These are phyloP conservation scores for Pelargonium nanum DNA, from an alignment of 345 rosid genomes.

Conservation along the genomic window DNA sequence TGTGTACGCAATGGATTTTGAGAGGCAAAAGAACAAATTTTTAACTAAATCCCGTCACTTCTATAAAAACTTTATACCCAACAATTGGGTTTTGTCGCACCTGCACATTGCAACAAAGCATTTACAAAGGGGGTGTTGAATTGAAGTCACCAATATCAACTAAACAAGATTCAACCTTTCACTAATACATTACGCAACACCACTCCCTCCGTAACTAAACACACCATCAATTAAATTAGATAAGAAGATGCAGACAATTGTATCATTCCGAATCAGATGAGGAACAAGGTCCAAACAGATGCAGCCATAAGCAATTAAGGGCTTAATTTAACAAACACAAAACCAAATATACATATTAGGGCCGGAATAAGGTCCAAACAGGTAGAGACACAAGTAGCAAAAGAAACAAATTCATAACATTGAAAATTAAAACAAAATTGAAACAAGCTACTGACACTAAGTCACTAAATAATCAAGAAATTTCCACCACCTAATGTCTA, in stretches of 20 bases:
- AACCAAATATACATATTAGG: background rate
- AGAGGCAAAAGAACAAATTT: no score
- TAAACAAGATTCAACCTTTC: no score
- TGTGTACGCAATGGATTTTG: no score
- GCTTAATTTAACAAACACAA: background rate
- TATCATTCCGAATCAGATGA: no score
- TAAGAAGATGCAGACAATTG: background rate
- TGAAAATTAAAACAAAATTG: background rate
- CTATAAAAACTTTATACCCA: no score
- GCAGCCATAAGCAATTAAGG: background rate
- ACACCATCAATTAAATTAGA: background rate
- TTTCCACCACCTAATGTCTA: background rate
- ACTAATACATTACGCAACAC: no score
- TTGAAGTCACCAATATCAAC: no score
- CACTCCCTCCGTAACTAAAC: no score
- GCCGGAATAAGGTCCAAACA: background rate
- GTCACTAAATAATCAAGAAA: no score
- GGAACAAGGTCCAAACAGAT: background rate
- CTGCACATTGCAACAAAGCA: background rate
- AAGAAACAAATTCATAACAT: background rate
- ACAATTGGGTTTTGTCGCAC: background rate
- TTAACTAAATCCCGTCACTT: no score
- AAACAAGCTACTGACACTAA: background rate
- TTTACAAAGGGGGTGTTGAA: no score
- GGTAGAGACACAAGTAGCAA: background rate